Evolutionary conservation across 805 yeast species (phyloP).

Genomic region (Myxozyma kluyveri): DNA sequence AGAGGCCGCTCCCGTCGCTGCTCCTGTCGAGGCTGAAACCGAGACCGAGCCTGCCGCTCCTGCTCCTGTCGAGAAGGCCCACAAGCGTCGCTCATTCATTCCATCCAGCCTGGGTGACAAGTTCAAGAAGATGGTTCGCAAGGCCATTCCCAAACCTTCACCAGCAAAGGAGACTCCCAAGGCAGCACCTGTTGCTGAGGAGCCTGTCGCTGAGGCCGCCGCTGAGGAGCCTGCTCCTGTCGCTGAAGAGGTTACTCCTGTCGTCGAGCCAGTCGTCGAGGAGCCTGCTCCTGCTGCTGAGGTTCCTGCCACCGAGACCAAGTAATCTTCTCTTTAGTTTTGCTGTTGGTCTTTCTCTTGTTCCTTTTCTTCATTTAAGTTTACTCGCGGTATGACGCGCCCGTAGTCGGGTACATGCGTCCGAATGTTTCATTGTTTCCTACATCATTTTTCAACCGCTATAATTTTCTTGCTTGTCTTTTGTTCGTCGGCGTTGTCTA

Average conservation of each 20-base stretch:
- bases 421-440: too few relatives aligned
- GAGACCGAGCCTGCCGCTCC: slow-evolving; percentile 10
- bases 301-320: slow-evolving; percentile 1
- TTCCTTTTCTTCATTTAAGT: background rate
- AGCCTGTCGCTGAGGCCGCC: slow-evolving; percentile 9
- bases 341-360: background rate
- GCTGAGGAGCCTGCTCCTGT: slow-evolving; percentile 9
- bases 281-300: slow-evolving; percentile 6
- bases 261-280: slow-evolving; percentile 3
- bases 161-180: slow-evolving; percentile 2
- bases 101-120: slow-evolving; percentile 27
- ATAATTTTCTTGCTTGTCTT: too few relatives aligned
- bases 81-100: slow-evolving; percentile 21
- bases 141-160: slow-evolving; percentile 16
- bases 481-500: too few relatives aligned
- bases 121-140: slow-evolving; percentile 24
- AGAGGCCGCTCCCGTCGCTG: background rate
- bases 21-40: slow-evolving; percentile 9
- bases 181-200: slow-evolving; percentile 10
- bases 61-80: slow-evolving; percentile 7
- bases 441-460: too few relatives aligned
- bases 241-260: slow-evolving; percentile 12
- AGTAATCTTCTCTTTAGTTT: background rate
- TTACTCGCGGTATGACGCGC: too few relatives aligned
- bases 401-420: too few relatives aligned